A percentile compares a stretch with the other conserved stretches of the same genome.
phyloP scores from a whole-genome alignment of 768 basidiomycete species.

The Suillus alpinus region DNA sequence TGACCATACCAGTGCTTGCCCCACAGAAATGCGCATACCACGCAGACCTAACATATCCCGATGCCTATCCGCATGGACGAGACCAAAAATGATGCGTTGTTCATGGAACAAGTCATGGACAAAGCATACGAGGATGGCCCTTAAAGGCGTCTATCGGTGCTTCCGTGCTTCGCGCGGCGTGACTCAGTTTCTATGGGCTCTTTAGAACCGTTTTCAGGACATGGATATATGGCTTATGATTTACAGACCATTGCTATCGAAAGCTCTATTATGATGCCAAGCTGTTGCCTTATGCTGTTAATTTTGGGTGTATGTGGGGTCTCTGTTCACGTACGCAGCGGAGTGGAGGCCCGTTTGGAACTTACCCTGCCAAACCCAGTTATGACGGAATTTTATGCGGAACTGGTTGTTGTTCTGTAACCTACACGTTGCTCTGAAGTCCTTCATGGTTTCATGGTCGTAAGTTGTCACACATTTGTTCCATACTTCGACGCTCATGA shows the following conservation, averaged over 20 bases:
- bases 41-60: not conserved
- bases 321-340: not conserved
- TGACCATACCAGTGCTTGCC: not conserved
- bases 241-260: not conserved
- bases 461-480: not conserved
- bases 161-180: conserved; percentile 6
- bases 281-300: not conserved
- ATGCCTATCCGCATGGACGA: not conserved
- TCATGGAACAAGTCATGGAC: not conserved
- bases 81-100: not conserved
- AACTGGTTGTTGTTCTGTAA: not conserved
- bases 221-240: not conserved
- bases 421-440: not conserved
- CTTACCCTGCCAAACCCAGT: not conserved
- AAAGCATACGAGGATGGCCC: conserved; percentile 2
- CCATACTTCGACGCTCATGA: not conserved
- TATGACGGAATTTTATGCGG: not conserved
- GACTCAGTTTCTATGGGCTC: not conserved
- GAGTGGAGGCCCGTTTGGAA: not conserved
- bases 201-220: not conserved
- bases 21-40: not conserved
- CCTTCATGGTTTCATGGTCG: not conserved
- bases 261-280: not conserved
- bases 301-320: not conserved
- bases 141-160: conserved; percentile 6